phyloP scores from a whole-genome alignment of 2,329 filamentous ascomycete species.

The Mycosphaerella sp. region DNA sequence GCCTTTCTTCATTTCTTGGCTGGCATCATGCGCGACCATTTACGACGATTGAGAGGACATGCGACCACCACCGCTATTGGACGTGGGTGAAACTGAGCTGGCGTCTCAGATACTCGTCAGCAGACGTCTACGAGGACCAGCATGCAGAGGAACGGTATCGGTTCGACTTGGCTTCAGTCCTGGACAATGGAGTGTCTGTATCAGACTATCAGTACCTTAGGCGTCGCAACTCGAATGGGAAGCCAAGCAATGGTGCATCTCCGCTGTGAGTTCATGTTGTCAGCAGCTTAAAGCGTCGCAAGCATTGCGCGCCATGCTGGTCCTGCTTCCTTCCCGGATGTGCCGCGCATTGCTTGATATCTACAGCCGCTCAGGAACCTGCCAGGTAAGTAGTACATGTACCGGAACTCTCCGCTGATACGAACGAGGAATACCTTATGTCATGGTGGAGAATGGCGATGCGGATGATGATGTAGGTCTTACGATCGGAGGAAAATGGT shows the following conservation, averaged over 20 bases:
- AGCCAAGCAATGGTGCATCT: not conserved
- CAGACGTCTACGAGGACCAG: not conserved
- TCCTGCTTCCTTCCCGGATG: not conserved
- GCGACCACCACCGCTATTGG: not conserved
- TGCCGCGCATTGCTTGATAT: not conserved
- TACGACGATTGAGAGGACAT: not conserved
- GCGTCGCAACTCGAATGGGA: not conserved
- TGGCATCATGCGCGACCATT: not conserved
- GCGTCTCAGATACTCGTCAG: slow-evolving; percentile 1
- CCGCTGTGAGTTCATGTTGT: not conserved
- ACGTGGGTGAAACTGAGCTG: not conserved
- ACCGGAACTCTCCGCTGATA: no score
- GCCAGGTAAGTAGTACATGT: no score
- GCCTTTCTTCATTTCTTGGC: slow-evolving; percentile 1
- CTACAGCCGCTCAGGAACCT: not conserved
- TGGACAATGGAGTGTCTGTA: not conserved
- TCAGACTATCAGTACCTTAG: not conserved
- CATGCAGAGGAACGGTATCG: not conserved
- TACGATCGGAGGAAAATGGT: no score
- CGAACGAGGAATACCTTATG: no score
- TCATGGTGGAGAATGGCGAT: no score
- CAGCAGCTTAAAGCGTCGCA: slow-evolving; percentile 8
- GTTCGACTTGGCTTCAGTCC: not conserved
- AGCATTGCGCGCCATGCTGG: not conserved
- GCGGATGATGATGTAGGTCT: no score